These are phyloP conservation scores for Colletotrichum viniferum DNA, from an alignment of 2,329 filamentous ascomycete genomes.

Conservation along the genomic window DNA sequence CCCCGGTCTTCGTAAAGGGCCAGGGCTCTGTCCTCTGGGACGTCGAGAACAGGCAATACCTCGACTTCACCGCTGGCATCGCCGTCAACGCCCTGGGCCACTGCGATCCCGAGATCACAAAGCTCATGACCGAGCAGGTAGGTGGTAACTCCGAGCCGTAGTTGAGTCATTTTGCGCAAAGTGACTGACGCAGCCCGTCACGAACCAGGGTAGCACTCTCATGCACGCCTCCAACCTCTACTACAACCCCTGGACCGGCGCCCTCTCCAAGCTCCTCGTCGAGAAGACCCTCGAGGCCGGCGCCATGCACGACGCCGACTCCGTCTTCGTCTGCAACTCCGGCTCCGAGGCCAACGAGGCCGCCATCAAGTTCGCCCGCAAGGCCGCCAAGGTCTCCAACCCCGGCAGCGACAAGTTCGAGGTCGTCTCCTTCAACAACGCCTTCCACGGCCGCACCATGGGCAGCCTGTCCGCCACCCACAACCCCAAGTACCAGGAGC, in stretches of 20 bases:
- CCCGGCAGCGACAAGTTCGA: conserved; percentile 77
- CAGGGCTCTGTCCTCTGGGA: conserved; percentile 91
- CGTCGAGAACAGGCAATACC: conserved; percentile 83
- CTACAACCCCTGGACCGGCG: conserved; percentile 94
- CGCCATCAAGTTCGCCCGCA: conserved; percentile 94
- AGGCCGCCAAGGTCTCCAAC: conserved; percentile 79
- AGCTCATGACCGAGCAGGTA: conserved; percentile 80
- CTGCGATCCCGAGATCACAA: conserved; percentile 78
- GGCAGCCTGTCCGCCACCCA: conserved; percentile 93
- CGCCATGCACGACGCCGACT: conserved; percentile 78
- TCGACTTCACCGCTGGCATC: conserved; percentile 96
- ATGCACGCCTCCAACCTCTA: conserved; percentile 96
- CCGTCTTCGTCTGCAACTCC: conserved; percentile 94
- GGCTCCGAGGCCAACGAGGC: conserved; percentile 98
- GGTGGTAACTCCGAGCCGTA: conserved; percentile 23
- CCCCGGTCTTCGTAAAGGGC: conserved; percentile 88
- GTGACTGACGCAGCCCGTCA: background rate
- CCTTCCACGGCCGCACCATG: conserved; percentile 97
- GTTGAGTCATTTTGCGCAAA: background rate
- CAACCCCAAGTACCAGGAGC: conserved; percentile 96
- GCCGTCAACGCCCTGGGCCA: conserved; percentile 94
- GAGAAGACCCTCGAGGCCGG: conserved; percentile 80
- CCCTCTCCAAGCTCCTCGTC: conserved; percentile 83
- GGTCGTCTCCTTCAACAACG: conserved; percentile 87
- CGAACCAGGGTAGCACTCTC: conserved; percentile 69